Base-by-base conservation (phyloP, 73 alveolate species). In the Paramecium bursaria region DNA sequence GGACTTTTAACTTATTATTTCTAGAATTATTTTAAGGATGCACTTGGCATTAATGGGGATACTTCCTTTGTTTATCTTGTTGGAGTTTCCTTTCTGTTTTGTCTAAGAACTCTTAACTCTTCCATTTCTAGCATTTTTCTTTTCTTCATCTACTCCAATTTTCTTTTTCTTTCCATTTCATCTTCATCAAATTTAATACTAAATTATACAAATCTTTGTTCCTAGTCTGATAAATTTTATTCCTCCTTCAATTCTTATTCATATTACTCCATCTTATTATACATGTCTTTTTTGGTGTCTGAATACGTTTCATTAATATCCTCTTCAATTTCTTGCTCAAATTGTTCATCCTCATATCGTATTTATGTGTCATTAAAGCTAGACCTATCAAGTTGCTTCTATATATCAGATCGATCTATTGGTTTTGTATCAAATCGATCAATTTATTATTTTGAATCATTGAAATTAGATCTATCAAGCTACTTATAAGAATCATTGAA, bases 41-140 rank as follows among this genome's bases (percentile, higher is more conserved):
- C 82, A 39, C 82, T 67, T n/a, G 82, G 82, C 82, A 67, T 67
- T 1, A 67, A 47, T 11, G 82, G 55, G 5, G 53, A 67, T 13
- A 15, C 44, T 67, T 25, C 44, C 44, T 21, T 2, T 33, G 14
- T 15, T 35, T 2, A 21, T 67, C 7, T 67, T 67, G 1, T 67
- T 67, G 22, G 17, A 39, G 60, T 67, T 67, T 67, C 33, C 44
- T 5, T 42, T 67, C 82, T 31, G 17, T 10, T 21, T 67, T 35
- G 44, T n/a, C 82, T 3, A 27, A 67, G 53, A 21, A 39, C 17
- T 42, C 27, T 31, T 67, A 67, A 0, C 23, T 67, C 82, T 67
- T 67, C 82, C 82, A 67, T 67, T 67, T 67, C 82, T 21, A 39
- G 44, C 21, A 67, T n/a, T 42, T 67, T 67, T 27, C 44, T 67